These are phyloP conservation scores for Klebsormidium nitens DNA, from an alignment of 139 green algal species.

Conservation along the genomic window DNA sequence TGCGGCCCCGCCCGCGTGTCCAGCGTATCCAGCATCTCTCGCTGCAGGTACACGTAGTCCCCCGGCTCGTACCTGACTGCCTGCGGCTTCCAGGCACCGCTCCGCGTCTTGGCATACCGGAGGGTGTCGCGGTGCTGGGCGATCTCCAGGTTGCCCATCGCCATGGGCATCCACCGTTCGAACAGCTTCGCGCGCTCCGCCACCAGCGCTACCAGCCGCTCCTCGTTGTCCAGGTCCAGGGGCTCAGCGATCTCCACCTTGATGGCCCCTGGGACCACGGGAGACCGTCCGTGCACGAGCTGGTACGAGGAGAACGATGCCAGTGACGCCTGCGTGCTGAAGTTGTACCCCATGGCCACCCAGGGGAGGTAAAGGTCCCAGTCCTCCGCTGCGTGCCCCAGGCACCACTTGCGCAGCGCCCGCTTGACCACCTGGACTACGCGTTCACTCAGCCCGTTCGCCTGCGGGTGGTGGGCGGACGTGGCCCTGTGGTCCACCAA, in stretches of 20 bases:
- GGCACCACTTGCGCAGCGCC: slow-evolving; percentile 28
- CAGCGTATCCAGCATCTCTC: neutral
- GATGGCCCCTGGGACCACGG: too few relatives aligned
- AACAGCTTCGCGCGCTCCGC: neutral
- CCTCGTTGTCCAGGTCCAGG: neutral
- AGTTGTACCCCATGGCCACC: slow-evolving; percentile 40
- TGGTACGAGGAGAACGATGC: slow-evolving; percentile 17
- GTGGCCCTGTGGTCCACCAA: slow-evolving; percentile 39
- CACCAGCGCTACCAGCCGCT: neutral
- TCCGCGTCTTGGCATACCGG: neutral
- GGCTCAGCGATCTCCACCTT: too few relatives aligned
- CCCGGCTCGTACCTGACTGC: neutral
- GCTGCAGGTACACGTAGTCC: neutral
- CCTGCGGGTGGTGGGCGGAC: slow-evolving; percentile 24
- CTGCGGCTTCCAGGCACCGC: neutral
- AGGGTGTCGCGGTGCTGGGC: neutral
- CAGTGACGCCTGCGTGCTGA: slow-evolving; percentile 17
- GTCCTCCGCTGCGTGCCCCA: neutral
- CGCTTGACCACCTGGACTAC: slow-evolving; percentile 29
- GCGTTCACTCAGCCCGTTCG: slow-evolving; percentile 31
- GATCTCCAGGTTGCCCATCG: neutral
- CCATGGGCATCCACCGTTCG: neutral
- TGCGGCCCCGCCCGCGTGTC: too few relatives aligned
- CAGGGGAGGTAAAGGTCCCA: slow-evolving; percentile 28
- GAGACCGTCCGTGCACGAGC: slow-evolving; percentile 17